Evolutionary conservation across 2,329 filamentous ascomycete genomes (phyloP), one percentile per base, ranked within the genome.

Genomic region (Thielaviopsis musarum): DNA sequence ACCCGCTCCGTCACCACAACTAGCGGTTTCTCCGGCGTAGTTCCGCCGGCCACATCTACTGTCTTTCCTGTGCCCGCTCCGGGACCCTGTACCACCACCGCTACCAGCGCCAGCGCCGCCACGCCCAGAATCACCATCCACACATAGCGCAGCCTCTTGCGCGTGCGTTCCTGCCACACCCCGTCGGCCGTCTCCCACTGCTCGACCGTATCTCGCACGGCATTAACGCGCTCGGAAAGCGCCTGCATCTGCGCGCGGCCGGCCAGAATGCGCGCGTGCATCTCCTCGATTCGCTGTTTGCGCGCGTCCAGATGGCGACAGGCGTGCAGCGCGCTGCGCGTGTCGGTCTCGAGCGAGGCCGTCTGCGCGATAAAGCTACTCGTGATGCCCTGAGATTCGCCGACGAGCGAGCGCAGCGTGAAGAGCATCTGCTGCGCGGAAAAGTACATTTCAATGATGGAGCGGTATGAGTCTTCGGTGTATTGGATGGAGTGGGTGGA

Each of bases 381-480:
- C 62, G 80, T 78, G 9, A 85, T 74, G 57, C 79, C 74, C 58
- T 75, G 76, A 5, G 83, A 83, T 65, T 80, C 74, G 30, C 73
- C 73, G 0, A 84, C 81, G n/a, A 91, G 75, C 64, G 85, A 81
- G 66, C 82, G 83, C 28, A 91, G 73, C 2, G 77, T 78, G 5
- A 74, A 69, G 48, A 90, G 78, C 0, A 82, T 88, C 64, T 74
- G 77, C 58, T 84, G 83, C 45, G 91, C 73, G 0, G 76, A 69
- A 56, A 77, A 77, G 55, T 86, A 76, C 66, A 85, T 87, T 67
- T 88, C 83, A 30, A 89, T 74, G 10, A 90, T 78, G 0, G 81
- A 79, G 64, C 87, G 86, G 71, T 90, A 91, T 2, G 84, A 84
- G 61, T 85, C 80, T 68, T 91, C 86, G 51, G 91, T 78, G 38